Evolutionary conservation across 306 rosid species (phyloP).

Genomic region (Glycine tomentella): DNA sequence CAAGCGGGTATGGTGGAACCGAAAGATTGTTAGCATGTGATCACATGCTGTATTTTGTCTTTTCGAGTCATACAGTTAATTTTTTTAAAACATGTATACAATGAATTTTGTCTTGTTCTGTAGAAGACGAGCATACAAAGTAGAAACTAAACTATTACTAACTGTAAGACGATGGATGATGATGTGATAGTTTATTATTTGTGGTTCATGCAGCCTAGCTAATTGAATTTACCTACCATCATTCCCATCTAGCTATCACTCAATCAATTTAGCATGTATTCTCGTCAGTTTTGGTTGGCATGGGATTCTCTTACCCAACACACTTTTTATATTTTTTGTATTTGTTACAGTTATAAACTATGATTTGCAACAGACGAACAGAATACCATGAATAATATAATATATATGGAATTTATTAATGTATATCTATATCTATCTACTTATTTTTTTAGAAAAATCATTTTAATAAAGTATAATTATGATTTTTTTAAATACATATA

Average conservation of each 20-base stretch:
- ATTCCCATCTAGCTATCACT: neutral
- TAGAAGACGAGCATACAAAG: neutral
- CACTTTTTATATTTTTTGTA: neutral
- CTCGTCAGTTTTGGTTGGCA: neutral
- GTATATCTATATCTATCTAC: no score
- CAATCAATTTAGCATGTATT: conserved; percentile 6
- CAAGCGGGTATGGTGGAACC: conserved; percentile 69
- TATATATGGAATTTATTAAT: no score
- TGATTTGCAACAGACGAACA: neutral
- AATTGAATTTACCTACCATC: neutral
- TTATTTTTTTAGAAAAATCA: no score
- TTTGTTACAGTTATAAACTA: neutral
- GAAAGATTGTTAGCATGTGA: conserved; percentile 72
- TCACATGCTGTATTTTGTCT: conserved; percentile 76
- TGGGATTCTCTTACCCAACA: conserved; percentile 12
- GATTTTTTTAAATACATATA: no score
- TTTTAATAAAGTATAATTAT: no score
- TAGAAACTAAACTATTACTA: conserved; percentile 9
- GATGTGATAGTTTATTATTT: conserved; percentile 30
- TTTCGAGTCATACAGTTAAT: conserved; percentile 36
- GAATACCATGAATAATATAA: no score
- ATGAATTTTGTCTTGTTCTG: conserved; percentile 29
- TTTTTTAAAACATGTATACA: neutral
- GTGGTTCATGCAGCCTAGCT: conserved; percentile 32
- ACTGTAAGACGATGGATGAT: conserved; percentile 4